phyloP scores from a whole-genome alignment of 306 rosid species.

The Potentilla sterilis region DNA sequence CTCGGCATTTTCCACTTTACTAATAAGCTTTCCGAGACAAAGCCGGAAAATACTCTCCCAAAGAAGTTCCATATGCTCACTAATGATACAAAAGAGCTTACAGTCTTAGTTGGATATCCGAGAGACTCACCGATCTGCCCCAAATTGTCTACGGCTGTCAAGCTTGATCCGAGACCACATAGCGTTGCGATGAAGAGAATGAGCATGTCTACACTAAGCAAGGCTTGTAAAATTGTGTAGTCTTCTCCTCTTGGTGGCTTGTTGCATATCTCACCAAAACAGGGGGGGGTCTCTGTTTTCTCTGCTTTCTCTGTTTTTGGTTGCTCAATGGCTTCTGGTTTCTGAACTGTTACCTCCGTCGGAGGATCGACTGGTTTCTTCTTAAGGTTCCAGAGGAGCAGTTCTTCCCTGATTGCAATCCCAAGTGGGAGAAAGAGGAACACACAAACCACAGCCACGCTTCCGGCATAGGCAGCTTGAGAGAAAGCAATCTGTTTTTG shows the following conservation, averaged over 20 bases:
- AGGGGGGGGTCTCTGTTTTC: not conserved
- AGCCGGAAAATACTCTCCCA: conserved; percentile 46
- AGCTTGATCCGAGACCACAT: conserved; percentile 45
- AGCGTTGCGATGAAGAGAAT: conserved; percentile 35
- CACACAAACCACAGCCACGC: conserved; percentile 29
- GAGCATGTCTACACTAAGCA: conserved; percentile 40
- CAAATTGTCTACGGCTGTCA: conserved; percentile 46
- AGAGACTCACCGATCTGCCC: conserved; percentile 56
- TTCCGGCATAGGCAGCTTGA: conserved; percentile 29
- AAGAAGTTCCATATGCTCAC: conserved; percentile 57
- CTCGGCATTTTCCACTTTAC: conserved; percentile 37
- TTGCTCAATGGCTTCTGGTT: not conserved
- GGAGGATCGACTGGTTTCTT: not conserved
- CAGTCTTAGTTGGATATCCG: conserved; percentile 31
- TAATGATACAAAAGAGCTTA: conserved; percentile 38
- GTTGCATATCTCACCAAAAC: conserved; percentile 16
- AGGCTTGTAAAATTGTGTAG: conserved; percentile 46
- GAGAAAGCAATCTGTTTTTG: conserved; percentile 28
- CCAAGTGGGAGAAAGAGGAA: conserved; percentile 35
- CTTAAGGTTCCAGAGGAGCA: conserved; percentile 26
- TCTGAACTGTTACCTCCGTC: conserved; percentile 9
- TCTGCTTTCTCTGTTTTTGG: not conserved
- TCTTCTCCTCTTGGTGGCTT: conserved; percentile 50
- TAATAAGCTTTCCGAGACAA: conserved; percentile 41
- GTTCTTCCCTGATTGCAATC: conserved; percentile 36